Percentiles rank a stretch among this genome's conserved stretches.
These are phyloP conservation scores for Yamadazyma friedrichii DNA, from an alignment of 1,139 yeast genomes.

Conservation along the genomic window DNA sequence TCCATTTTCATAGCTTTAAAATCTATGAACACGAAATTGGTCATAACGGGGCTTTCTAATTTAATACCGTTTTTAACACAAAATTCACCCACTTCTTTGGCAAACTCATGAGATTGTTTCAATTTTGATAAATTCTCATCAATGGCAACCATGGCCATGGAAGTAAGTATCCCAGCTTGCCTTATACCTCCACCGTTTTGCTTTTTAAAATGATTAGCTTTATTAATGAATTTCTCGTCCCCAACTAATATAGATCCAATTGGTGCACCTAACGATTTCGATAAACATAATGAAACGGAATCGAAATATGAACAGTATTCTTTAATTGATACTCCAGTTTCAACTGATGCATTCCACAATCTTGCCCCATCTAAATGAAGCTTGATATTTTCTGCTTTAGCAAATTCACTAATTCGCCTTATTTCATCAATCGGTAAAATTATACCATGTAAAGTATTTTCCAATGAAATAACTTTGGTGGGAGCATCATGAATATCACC, in stretches of 20 bases:
- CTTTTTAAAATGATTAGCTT: slow-evolving; percentile 48
- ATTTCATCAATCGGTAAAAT: slow-evolving; percentile 44
- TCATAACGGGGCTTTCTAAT: slow-evolving; percentile 40
- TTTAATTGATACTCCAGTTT: slow-evolving; percentile 35
- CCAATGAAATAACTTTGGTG: slow-evolving; percentile 46
- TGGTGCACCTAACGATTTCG: slow-evolving; percentile 48
- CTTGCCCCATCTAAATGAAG: slow-evolving; percentile 50
- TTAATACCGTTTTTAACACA: slow-evolving; percentile 34
- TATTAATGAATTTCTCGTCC: slow-evolving; percentile 28
- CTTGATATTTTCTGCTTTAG: slow-evolving; percentile 31
- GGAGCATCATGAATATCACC: slow-evolving; percentile 50
- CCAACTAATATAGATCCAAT: slow-evolving; percentile 46
- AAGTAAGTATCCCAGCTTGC: slow-evolving; percentile 36
- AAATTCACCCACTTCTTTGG: slow-evolving; percentile 48
- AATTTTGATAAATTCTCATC: slow-evolving; percentile 38
- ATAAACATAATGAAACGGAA: slow-evolving; percentile 45
- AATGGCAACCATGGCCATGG: slow-evolving; percentile 42
- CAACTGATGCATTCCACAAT: slow-evolving; percentile 47
- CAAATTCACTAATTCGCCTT: slow-evolving; percentile 35
- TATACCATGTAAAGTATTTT: slow-evolving; percentile 48
- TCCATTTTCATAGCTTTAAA: slow-evolving; percentile 31
- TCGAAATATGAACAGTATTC: slow-evolving; percentile 44
- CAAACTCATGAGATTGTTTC: slow-evolving; percentile 52
- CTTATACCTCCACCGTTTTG: slow-evolving; percentile 51
- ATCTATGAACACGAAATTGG: slow-evolving; percentile 45